These are phyloP conservation scores for Aspergillus fructus DNA, from an alignment of 2,329 filamentous ascomycete species.

Conservation along the genomic window DNA sequence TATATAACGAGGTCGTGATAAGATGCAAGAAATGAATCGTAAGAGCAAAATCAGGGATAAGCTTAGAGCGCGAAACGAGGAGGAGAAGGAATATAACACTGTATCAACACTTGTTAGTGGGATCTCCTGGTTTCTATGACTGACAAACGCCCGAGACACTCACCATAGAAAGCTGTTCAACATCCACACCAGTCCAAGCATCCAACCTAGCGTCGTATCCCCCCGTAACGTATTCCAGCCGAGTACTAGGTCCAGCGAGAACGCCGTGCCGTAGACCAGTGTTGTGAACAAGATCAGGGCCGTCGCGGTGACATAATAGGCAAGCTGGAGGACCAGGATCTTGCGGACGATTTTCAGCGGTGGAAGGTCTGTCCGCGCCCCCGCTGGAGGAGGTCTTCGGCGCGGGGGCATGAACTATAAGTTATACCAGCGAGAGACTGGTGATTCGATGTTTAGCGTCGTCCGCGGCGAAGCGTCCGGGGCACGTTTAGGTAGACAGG, in stretches of 20 bases:
- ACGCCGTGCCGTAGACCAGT: slow-evolving; percentile 62
- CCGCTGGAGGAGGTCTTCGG: slow-evolving; percentile 63
- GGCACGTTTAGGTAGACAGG: neutral
- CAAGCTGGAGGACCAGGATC: slow-evolving; percentile 63
- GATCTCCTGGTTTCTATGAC: too few species aligned
- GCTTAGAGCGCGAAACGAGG: slow-evolving; percentile 83
- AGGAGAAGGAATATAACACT: slow-evolving; percentile 82
- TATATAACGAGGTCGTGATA: slow-evolving; percentile 74
- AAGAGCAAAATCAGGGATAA: slow-evolving; percentile 90
- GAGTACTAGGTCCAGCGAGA: slow-evolving; percentile 59
- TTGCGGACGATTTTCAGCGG: slow-evolving; percentile 67
- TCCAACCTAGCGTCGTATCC: slow-evolving; percentile 70
- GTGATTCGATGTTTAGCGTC: neutral
- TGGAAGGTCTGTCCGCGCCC: slow-evolving; percentile 65
- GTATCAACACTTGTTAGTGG: slow-evolving; percentile 7
- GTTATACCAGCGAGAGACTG: neutral
- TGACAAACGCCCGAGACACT: slow-evolving; percentile 22
- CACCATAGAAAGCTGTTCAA: slow-evolving; percentile 65
- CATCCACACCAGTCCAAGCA: slow-evolving; percentile 66
- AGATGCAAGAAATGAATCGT: slow-evolving; percentile 85
- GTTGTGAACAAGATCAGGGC: slow-evolving; percentile 67
- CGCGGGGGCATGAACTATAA: slow-evolving; percentile 41
- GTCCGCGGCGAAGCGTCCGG: neutral
- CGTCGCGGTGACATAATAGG: slow-evolving; percentile 63
- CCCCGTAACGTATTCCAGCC: slow-evolving; percentile 64